Evolutionary conservation across 768 basidiomycete genomes (phyloP).

Genomic region (Pulveroboletus sp.): DNA sequence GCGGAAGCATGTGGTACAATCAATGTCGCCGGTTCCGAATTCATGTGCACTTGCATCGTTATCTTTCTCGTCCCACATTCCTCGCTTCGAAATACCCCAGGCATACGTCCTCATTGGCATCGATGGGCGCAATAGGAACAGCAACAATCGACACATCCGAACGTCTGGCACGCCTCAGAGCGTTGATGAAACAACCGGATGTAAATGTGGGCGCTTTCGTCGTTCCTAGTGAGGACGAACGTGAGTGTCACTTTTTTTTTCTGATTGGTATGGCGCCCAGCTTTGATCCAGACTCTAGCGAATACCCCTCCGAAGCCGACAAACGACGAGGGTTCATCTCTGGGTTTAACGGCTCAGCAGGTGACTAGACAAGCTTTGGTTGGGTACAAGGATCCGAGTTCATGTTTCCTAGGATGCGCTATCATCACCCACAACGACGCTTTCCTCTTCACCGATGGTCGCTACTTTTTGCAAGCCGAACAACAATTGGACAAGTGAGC

Average conservation of each 20-base stretch:
- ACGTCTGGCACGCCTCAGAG: constrained; percentile 61
- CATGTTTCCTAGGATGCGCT: constrained; percentile 59
- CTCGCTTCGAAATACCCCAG: neutral
- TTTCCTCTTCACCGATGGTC: constrained; percentile 89
- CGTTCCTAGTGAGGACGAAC: constrained; percentile 91
- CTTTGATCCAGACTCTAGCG: constrained; percentile 69
- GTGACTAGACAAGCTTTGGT: constrained; percentile 35
- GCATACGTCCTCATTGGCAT: constrained; percentile 13
- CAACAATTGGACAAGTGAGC: constrained; percentile 82
- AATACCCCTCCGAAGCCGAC: constrained; percentile 85
- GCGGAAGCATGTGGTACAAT: constrained; percentile 28
- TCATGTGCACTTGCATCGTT: constrained; percentile 17
- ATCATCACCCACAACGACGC: constrained; percentile 70
- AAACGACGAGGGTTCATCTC: constrained; percentile 85
- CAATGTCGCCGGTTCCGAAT: constrained; percentile 7
- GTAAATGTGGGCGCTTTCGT: constrained; percentile 68
- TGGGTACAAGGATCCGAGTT: neutral
- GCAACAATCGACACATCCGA: constrained; percentile 59
- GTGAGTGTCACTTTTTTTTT: constrained; percentile 42
- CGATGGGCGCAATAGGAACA: constrained; percentile 38
- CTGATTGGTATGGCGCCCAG: neutral
- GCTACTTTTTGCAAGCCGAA: constrained; percentile 92
- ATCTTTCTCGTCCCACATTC: constrained; percentile 17
- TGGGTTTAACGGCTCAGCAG: constrained; percentile 93
- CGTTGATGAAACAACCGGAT: constrained; percentile 61